These are phyloP conservation scores for Fusarium sp. DNA, from an alignment of 2,329 filamentous ascomycete genomes.

Conservation along the genomic window DNA sequence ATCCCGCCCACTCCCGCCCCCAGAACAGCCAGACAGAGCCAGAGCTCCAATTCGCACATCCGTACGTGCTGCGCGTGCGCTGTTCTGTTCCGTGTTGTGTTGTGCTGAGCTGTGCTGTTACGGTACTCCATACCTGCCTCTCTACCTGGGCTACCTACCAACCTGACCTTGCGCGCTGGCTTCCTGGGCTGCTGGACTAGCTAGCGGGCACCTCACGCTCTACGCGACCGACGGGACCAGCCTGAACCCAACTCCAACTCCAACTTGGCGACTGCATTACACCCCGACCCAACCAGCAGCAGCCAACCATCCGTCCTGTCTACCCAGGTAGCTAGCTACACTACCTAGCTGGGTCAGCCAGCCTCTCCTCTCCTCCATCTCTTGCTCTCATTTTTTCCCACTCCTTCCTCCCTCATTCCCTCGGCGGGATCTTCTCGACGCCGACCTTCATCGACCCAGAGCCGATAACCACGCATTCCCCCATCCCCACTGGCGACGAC, in stretches of 20 bases:
- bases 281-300: constrained; percentile 34
- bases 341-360: constrained; percentile 25
- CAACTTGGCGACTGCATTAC: constrained; percentile 41
- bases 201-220: neutral
- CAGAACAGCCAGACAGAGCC: neutral
- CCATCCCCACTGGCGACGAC: constrained; percentile 28
- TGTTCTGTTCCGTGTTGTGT: constrained; percentile 2
- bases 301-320: constrained; percentile 22
- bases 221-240: constrained; percentile 4
- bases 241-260: constrained; percentile 35
- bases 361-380: constrained; percentile 20
- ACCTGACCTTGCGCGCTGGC: constrained; percentile 6
- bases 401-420: constrained; percentile 16
- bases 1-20: constrained; percentile 30
- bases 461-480: constrained; percentile 36
- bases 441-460: constrained; percentile 31
- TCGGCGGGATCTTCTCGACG: constrained; percentile 30
- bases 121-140: neutral
- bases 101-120: neutral
- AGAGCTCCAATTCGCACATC: neutral
- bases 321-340: constrained; percentile 10
- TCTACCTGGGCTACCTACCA: neutral
- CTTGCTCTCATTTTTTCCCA: constrained; percentile 31
- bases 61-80: neutral
- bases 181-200: constrained; percentile 15